Evolutionary conservation across 106 monocot genomes (phyloP).

Genomic region (Acorus calamus): DNA sequence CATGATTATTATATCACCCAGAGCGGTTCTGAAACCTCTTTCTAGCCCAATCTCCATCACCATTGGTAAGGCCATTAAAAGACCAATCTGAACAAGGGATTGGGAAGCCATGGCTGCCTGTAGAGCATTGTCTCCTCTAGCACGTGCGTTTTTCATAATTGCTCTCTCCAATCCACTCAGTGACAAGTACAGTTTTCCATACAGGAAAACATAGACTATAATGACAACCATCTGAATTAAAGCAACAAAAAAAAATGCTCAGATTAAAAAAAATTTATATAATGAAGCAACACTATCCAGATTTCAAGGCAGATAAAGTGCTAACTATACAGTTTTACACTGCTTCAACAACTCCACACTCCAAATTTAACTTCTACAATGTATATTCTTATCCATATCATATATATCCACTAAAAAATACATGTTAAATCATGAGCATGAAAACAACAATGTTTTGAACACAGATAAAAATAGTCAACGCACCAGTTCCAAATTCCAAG

Average conservation of each 20-base stretch:
- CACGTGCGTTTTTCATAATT: slow-evolving; percentile 70
- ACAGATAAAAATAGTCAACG: too few relatives aligned
- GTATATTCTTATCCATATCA: too few relatives aligned
- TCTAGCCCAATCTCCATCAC: slow-evolving; percentile 97
- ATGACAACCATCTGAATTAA: slow-evolving; percentile 69
- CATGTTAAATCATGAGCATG: too few relatives aligned
- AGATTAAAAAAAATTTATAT: neutral
- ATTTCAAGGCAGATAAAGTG: too few relatives aligned
- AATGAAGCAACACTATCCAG: neutral
- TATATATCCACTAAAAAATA: too few relatives aligned
- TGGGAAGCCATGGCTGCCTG: slow-evolving; percentile 94
- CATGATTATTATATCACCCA: slow-evolving; percentile 93
- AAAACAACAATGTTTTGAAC: too few relatives aligned
- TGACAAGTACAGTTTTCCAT: slow-evolving; percentile 77
- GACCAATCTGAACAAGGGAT: slow-evolving; percentile 78
- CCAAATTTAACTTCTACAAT: too few relatives aligned
- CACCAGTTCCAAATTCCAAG: too few relatives aligned
- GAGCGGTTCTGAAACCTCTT: slow-evolving; percentile 83
- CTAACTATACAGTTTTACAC: neutral
- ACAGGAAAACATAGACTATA: slow-evolving; percentile 77
- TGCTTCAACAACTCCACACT: too few relatives aligned
- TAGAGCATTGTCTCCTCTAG: slow-evolving; percentile 72
- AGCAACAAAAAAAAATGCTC: neutral
- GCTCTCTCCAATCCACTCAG: slow-evolving; percentile 79
- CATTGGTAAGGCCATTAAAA: slow-evolving; percentile 93